Base-by-base conservation (phyloP, 148 eudicot genomes). In the Salicornia ramosissima region DNA sequence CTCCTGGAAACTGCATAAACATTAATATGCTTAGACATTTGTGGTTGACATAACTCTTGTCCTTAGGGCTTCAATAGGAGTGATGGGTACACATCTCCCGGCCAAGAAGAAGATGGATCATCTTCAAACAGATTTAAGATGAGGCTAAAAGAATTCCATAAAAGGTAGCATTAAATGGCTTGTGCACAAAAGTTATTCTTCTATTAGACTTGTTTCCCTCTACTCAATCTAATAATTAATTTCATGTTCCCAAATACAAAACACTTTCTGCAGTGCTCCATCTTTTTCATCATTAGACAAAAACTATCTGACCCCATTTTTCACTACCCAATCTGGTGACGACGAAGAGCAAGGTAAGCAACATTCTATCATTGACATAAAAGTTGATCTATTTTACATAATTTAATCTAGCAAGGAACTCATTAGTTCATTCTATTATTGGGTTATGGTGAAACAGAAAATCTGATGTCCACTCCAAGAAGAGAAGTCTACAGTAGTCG, bases 241-340 rank as follows among this genome's bases (percentile, higher is more conserved):
- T 24, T 53, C 30, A 6, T 15, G 14, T 52, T 34, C 64, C 21
- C 52, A 24, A 59, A 30, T 34, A 18, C 58, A 52, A 52, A 55
- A 39, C 64, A 21, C 5, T 75, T 80, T 55, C 67, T 81, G 82
- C 93, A 94, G 99, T 57, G 77, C 99, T 10, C 79, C 92, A 50
- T 87, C 99, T 29, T 94, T 94, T 71, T 82, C 97, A 29, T 84
- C 96, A 68, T 74, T 94, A 72, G 99, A 94, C 72, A 90, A 75
- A 77, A 90, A 94, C 79, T 94, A 94, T 81, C 86, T 94, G 71
- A 94, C 99, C 24, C 99, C 99, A 30, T 90, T 94, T 78, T 94
- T 94, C 56, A 94, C 99, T 67, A 81, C 85, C 73, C 99, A 94
- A 84, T 72, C 81, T 70, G 95, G 82, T 28, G 96, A 91, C 58